These are phyloP conservation scores for Podospora sp. DNA, from an alignment of 495 filamentous ascomycete genomes.

Conservation along the genomic window DNA sequence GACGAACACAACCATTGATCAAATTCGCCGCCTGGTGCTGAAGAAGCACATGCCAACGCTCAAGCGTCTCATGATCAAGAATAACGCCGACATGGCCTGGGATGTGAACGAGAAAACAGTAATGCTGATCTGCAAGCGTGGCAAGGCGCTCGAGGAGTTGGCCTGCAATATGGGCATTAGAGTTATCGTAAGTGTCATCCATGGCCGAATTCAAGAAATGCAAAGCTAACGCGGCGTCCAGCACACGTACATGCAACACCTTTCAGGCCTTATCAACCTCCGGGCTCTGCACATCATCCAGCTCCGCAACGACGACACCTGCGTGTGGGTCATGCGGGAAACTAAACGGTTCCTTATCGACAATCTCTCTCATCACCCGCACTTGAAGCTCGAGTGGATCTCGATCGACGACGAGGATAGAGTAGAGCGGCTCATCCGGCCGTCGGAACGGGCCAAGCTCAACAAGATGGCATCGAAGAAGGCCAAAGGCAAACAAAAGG, in stretches of 20 bases:
- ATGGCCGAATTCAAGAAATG: background rate
- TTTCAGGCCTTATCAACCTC: conserved; percentile 49
- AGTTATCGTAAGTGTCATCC: conserved; percentile 50
- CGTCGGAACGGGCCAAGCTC: conserved; percentile 29
- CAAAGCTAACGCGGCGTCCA: conserved; percentile 26
- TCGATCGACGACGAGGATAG: conserved; percentile 48
- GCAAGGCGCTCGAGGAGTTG: conserved; percentile 54
- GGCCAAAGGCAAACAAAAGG: conserved; percentile 38
- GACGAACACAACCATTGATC: conserved; percentile 49
- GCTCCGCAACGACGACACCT: conserved; percentile 54
- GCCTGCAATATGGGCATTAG: conserved; percentile 53
- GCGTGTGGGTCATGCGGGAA: conserved; percentile 50
- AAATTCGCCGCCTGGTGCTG: conserved; percentile 54
- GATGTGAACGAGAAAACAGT: conserved; percentile 56
- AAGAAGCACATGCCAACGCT: conserved; percentile 50
- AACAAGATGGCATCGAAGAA: conserved; percentile 31
- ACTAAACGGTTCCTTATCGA: conserved; percentile 56
- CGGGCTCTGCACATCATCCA: conserved; percentile 56
- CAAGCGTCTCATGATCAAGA: conserved; percentile 53
- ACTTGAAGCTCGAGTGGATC: conserved; percentile 56
- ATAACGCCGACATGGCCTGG: conserved; percentile 54
- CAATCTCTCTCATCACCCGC: conserved; percentile 52
- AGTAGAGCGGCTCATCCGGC: conserved; percentile 48
- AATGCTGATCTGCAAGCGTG: conserved; percentile 50
- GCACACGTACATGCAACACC: conserved; percentile 57